Evolutionary conservation across 192 early-diverging fungal species (phyloP).

Genomic region (Mortierella alpina): DNA sequence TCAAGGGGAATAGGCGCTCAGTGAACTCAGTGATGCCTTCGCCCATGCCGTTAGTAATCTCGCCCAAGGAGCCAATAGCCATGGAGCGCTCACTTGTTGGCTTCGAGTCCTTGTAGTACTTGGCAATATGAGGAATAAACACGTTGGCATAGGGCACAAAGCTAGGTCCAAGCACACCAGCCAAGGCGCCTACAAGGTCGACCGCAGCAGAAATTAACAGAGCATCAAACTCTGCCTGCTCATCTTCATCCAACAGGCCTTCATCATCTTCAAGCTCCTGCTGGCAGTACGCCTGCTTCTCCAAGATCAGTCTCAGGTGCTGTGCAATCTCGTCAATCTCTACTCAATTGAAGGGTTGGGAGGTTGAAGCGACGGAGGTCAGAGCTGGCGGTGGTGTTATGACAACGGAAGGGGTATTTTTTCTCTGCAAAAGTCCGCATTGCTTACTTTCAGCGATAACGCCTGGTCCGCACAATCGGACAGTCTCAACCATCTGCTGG

Average conservation of each 20-base stretch:
- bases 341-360: neutral
- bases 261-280: constrained; percentile 74
- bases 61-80: constrained; percentile 89
- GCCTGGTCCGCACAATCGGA: constrained; percentile 82
- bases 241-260: constrained; percentile 79
- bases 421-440: neutral
- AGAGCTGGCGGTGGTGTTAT: neutral
- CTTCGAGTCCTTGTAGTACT: constrained; percentile 75
- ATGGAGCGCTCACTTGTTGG: constrained; percentile 85
- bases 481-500: constrained; percentile 74
- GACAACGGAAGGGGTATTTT: neutral
- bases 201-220: constrained; percentile 81
- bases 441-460: constrained; percentile 64
- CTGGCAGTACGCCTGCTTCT: constrained; percentile 81
- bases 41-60: constrained; percentile 75
- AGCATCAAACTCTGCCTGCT: constrained; percentile 87
- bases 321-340: constrained; percentile 46
- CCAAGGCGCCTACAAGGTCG: constrained; percentile 84
- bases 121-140: constrained; percentile 83
- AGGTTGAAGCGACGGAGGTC: too few species aligned
- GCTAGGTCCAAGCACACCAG: constrained; percentile 77
- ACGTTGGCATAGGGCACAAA: constrained; percentile 82
- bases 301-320: constrained; percentile 67
- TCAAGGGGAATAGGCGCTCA: constrained; percentile 77
- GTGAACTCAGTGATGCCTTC: constrained; percentile 66